These are phyloP conservation scores for Zygosaccharomyces pseudorouxii DNA, from an alignment of 805 yeast genomes.

Conservation along the genomic window DNA sequence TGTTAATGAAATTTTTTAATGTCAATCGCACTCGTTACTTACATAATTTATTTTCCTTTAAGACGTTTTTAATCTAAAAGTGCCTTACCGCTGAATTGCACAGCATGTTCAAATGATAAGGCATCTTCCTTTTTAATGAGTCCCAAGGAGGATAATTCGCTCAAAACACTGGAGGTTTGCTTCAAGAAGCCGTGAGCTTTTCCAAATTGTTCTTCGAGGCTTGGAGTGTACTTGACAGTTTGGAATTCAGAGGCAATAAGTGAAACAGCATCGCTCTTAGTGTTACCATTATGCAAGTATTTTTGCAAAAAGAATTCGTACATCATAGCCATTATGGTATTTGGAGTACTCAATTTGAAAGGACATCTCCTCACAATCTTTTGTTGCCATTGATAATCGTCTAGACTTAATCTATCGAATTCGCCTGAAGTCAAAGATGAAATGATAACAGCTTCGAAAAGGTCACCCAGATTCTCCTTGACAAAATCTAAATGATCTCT, in stretches of 20 bases:
- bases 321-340: slow-evolving; percentile 51
- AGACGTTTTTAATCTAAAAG: slow-evolving; percentile 8
- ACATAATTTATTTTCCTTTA: slow-evolving; percentile 4
- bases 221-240: slow-evolving; percentile 28
- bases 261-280: slow-evolving; percentile 30
- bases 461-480: slow-evolving; percentile 46
- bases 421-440: slow-evolving; percentile 54
- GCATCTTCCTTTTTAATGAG: slow-evolving; percentile 24
- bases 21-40: slow-evolving; percentile 10
- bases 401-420: slow-evolving; percentile 47
- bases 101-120: slow-evolving; percentile 22
- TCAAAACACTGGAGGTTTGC: slow-evolving; percentile 19
- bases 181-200: slow-evolving; percentile 21
- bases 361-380: slow-evolving; percentile 54
- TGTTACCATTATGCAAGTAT: slow-evolving; percentile 34
- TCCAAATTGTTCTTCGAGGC: slow-evolving; percentile 28
- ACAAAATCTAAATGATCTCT: slow-evolving; percentile 59
- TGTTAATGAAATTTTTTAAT: neutral
- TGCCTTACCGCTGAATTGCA: slow-evolving; percentile 21
- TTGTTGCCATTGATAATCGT: slow-evolving; percentile 52
- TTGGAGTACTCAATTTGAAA: slow-evolving; percentile 52
- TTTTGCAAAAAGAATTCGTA: slow-evolving; percentile 35
- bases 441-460: slow-evolving; percentile 49
- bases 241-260: slow-evolving; percentile 29
- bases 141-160: slow-evolving; percentile 17